These are phyloP conservation scores for Microsporum audouinii DNA, from an alignment of 2,329 filamentous ascomycete species.

Conservation along the genomic window DNA sequence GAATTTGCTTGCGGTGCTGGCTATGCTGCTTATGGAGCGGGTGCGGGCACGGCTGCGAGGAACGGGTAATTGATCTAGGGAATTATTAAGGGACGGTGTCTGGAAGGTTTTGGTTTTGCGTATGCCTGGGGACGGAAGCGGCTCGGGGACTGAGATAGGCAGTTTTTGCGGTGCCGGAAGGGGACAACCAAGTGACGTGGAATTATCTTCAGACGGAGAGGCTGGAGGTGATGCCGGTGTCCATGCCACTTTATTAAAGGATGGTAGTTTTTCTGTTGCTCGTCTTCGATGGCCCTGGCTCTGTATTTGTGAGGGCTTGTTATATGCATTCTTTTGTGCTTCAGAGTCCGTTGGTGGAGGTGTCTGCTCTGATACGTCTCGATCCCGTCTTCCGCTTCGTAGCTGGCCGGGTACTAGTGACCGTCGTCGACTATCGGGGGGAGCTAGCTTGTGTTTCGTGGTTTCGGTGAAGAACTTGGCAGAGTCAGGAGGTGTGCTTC, in stretches of 20 bases:
- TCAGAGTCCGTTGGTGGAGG: neutral
- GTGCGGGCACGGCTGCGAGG: conserved; percentile 7
- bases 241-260: neutral
- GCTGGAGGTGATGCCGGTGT: neutral
- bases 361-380: neutral
- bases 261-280: neutral
- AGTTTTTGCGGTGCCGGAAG: neutral
- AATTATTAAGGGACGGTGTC: neutral
- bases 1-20: conserved; percentile 14
- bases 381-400: neutral
- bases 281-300: neutral
- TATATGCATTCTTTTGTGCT: neutral
- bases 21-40: conserved; percentile 14
- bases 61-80: neutral
- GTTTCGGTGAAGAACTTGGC: neutral
- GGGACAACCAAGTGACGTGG: neutral
- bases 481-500: neutral
- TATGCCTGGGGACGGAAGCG: neutral
- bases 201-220: neutral
- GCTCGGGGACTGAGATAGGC: neutral
- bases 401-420: neutral
- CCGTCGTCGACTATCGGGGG: neutral
- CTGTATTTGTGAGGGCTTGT: neutral
- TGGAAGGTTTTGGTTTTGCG: neutral
- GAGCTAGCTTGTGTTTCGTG: neutral